A percentile compares a stretch with the other conserved stretches of the same genome.
Conservation (phyloP, 208 protist genomes). For the Plasmodiophora brassicae region DNA sequence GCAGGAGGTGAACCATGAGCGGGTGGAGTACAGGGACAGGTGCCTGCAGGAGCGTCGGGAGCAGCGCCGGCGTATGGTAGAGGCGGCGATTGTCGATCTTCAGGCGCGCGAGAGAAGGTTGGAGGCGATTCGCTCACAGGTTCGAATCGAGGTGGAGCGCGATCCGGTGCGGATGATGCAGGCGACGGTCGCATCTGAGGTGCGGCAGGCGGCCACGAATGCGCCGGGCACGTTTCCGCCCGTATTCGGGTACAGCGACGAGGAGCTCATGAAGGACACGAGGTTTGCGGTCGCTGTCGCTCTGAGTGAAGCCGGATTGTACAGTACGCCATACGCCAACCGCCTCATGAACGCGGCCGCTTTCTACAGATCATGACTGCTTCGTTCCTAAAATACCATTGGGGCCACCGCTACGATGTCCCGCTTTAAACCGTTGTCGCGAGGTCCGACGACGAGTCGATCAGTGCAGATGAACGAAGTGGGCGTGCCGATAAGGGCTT, state of each 20-base stretch:
- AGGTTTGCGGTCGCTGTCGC: neutral
- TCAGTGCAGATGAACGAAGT: no score
- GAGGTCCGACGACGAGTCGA: no score
- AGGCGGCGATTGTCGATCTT: neutral
- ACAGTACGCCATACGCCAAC: neutral
- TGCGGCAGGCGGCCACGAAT: neutral
- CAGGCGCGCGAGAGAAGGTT: neutral
- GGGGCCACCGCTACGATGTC: no score
- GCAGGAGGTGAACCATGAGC: neutral
- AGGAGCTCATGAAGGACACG: neutral
- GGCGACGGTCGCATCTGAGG: neutral
- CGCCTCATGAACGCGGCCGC: neutral
- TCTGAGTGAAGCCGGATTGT: neutral
- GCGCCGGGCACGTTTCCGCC: neutral
- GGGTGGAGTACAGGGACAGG: neutral
- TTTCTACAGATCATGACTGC: no score
- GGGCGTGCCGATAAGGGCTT: no score
- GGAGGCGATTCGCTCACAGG: neutral
- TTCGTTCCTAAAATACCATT: no score
- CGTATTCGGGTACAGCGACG: neutral
- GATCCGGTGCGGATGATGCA: neutral
- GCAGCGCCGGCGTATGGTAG: neutral
- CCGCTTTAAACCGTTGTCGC: no score
- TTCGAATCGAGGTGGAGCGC: neutral
- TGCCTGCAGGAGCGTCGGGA: neutral